Conservation (phyloP, 1,284 basidiomycete species). For the Taiwanofungus camphoratus region DNA sequence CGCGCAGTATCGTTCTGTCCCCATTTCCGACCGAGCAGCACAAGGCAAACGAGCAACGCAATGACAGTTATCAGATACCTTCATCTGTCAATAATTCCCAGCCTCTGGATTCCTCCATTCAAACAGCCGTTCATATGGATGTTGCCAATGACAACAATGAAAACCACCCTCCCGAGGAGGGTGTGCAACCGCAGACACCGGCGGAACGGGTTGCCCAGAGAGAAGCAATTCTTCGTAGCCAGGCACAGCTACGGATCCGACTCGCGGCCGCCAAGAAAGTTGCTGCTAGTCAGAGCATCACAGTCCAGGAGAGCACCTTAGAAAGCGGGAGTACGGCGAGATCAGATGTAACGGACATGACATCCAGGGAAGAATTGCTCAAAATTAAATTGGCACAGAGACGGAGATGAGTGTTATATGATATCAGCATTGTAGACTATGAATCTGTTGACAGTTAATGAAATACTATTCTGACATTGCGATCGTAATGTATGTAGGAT, state of each 20-base stretch:
- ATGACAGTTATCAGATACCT: background rate
- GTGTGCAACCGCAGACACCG: constrained; percentile 8
- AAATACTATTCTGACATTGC: no score
- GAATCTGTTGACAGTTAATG: no score
- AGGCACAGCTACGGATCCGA: constrained; percentile 43
- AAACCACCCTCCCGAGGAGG: background rate
- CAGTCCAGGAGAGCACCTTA: constrained; percentile 1
- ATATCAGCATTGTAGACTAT: no score
- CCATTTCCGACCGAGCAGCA: no score
- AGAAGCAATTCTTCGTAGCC: constrained; percentile 43
- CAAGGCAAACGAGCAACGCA: constrained; percentile 40
- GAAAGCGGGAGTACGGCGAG: background rate
- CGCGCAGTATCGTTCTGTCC: no score
- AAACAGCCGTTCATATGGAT: constrained; percentile 13
- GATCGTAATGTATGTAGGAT: no score
- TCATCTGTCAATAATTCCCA: background rate
- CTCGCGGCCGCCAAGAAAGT: constrained; percentile 43
- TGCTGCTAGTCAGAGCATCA: constrained; percentile 10
- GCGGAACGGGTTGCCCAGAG: constrained; percentile 16
- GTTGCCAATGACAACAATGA: constrained; percentile 4
- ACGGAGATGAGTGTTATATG: no score
- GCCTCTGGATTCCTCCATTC: background rate
- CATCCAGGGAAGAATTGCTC: background rate
- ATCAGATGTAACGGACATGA: background rate
- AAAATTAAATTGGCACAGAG: background rate